Evolutionary conservation across 1,284 basidiomycete genomes (phyloP), one percentile per base, ranked within the genome.

Genomic region (Kalmanozyma brasiliensis): DNA sequence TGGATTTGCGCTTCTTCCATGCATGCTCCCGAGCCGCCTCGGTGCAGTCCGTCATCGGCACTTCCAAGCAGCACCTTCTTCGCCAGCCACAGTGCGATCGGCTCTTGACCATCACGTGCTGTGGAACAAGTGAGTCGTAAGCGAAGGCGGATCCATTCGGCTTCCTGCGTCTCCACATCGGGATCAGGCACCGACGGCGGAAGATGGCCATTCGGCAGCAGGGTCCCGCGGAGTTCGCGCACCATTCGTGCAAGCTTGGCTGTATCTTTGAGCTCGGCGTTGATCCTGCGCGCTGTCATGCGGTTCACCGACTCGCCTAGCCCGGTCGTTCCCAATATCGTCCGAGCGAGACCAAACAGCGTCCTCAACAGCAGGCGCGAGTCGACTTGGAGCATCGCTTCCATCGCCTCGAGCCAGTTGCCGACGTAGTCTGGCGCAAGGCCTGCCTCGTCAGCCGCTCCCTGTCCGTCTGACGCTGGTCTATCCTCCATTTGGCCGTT

Each of bases 181-280:
- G 66, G 70, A 43, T 71, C 68, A 9, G 62, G 46, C 2, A 66
- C 62, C 8, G 68, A 60, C 0, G 68, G 58, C 13, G 68, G 53
- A 9, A 71, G 32, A 33, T 71, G 68, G 32, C 68, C 68, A 29
- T 56, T 26, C 2, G 68, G 68, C 34, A 71, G 44, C 44, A 71
- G 37, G 11, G 52, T 58, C 20, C 24, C 29, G 17, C 62, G 57
- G 6, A 65, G 44, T 46, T 59, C 40, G 19, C 49, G 43, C 20
- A 66, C 51, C 34, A 49, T 36, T 11, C 23, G 16, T 1, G 52
- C 44, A 14, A 61, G 38, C 38, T 53, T 55, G 41, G 49, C 48
- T n/a, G 62, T 58, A 10, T 71, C 53, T 13, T 32, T 49, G 5
- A 60, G 34, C 23, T 49, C 49, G 14, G 38, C 4, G 10, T 62